A percentile compares a stretch with the other conserved stretches of the same genome.
phyloP scores from a whole-genome alignment of 208 protist genomes.

The Lotmaria passim region DNA sequence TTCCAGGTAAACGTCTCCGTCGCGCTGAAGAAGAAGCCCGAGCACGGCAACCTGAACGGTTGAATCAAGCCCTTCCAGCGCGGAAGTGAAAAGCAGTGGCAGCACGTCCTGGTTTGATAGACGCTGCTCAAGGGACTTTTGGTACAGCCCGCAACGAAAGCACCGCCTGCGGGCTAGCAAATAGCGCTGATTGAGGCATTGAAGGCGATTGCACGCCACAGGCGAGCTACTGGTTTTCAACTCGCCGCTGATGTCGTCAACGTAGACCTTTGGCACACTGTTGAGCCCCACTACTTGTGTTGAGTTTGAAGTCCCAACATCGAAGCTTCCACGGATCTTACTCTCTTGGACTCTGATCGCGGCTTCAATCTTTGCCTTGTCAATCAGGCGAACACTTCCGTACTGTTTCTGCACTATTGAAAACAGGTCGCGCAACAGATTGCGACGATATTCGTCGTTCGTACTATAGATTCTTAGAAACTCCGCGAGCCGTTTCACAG shows the following conservation, averaged over 20 bases:
- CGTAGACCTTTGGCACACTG: constrained; percentile 54
- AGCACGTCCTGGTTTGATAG: constrained; percentile 41
- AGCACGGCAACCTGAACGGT: constrained; percentile 68
- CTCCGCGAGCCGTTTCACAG: constrained; percentile 63
- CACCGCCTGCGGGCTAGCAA: constrained; percentile 76
- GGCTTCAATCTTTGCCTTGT: constrained; percentile 56
- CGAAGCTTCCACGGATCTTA: constrained; percentile 43
- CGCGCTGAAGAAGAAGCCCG: constrained; percentile 65
- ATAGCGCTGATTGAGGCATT: constrained; percentile 79
- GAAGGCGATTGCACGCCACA: constrained; percentile 42
- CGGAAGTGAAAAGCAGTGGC: constrained; percentile 74
- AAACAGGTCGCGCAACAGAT: constrained; percentile 76
- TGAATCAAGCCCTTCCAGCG: constrained; percentile 78
- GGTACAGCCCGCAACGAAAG: constrained; percentile 81
- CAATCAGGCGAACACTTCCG: constrained; percentile 50
- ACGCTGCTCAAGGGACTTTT: constrained; percentile 55
- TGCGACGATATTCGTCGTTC: constrained; percentile 45
- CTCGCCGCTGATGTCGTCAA: constrained; percentile 78
- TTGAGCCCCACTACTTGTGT: constrained; percentile 53
- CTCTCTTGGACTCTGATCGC: constrained; percentile 62
- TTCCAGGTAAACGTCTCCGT: constrained; percentile 65
- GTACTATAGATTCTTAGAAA: constrained; percentile 52
- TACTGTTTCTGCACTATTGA: constrained; percentile 63
- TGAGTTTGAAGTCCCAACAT: constrained; percentile 27
- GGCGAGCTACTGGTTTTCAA: constrained; percentile 34